These are phyloP conservation scores for Tricholoma bakamatsutake DNA, from an alignment of 768 basidiomycete genomes.

Conservation along the genomic window DNA sequence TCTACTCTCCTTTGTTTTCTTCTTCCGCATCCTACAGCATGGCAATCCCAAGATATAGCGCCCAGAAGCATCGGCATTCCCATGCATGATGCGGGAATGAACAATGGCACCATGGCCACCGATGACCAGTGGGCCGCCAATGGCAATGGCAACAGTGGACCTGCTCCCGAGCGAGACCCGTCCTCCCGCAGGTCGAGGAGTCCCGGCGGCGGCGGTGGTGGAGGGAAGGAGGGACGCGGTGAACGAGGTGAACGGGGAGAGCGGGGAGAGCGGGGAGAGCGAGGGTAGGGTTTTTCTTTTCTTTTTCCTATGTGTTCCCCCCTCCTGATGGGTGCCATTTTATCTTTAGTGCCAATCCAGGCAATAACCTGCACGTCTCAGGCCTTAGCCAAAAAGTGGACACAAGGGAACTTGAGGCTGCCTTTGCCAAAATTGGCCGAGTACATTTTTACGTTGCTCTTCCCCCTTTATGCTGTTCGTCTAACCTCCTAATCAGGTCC, in stretches of 20 bases:
- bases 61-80: conserved; percentile 72
- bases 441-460: conserved; percentile 29
- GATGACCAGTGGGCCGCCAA: conserved; percentile 54
- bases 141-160: conserved; percentile 28
- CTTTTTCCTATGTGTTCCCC: background rate
- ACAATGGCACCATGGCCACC: conserved; percentile 38
- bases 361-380: conserved; percentile 62
- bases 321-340: conserved; percentile 14
- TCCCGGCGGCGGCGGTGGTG: conserved; percentile 42
- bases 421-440: conserved; percentile 84
- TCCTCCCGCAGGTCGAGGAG: conserved; percentile 65
- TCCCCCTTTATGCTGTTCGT: background rate
- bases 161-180: conserved; percentile 45
- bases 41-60: conserved; percentile 81
- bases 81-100: conserved; percentile 39
- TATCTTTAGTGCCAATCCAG: conserved; percentile 50
- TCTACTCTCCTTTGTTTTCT: conserved; percentile 24
- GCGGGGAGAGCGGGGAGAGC: conserved; percentile 24
- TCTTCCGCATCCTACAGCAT: conserved; percentile 44
- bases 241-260: conserved; percentile 23
- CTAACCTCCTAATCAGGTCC: conserved; percentile 40
- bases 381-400: conserved; percentile 56
- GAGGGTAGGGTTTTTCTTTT: conserved; percentile 42
- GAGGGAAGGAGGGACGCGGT: conserved; percentile 38
- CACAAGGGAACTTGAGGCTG: conserved; percentile 81